phyloP scores from a whole-genome alignment of 176 grass and related monocot genomes.

The Oryza australiensis region DNA sequence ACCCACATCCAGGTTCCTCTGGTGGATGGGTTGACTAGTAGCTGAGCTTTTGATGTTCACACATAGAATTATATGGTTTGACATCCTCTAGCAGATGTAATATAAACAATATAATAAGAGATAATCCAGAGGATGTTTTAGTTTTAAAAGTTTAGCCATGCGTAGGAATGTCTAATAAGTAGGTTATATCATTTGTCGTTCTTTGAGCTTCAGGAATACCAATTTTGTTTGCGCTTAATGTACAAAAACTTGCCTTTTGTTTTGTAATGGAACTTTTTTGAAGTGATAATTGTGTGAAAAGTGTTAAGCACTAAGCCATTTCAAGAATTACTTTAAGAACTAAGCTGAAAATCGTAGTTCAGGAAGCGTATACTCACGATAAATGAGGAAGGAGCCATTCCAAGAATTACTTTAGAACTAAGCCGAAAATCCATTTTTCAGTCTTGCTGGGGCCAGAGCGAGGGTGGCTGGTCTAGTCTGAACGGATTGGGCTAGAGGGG shows the following conservation, averaged over 20 bases:
- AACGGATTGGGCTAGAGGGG: no score
- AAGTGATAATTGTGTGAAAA: background rate
- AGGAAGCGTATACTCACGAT: no score
- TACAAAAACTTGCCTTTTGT: background rate
- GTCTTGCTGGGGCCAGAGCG: no score
- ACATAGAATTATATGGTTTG: background rate
- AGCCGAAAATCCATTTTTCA: no score
- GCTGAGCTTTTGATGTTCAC: background rate
- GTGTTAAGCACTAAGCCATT: no score
- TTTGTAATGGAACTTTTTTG: background rate
- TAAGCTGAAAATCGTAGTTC: no score
- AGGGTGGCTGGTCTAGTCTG: no score
- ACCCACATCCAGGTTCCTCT: slow-evolving; percentile 31
- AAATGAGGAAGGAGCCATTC: no score
- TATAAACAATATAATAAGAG: background rate
- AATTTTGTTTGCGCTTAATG: background rate
- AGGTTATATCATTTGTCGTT: background rate
- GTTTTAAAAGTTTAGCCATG: background rate
- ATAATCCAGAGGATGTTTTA: background rate
- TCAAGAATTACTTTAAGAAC: no score
- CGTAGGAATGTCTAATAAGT: background rate
- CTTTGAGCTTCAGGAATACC: background rate
- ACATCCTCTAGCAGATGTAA: background rate
- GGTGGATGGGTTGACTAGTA: slow-evolving; percentile 44
- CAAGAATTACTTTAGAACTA: no score